Base-by-base conservation (phyloP, 2,329 filamentous ascomycete species). In the Fusarium guadeloupense region DNA sequence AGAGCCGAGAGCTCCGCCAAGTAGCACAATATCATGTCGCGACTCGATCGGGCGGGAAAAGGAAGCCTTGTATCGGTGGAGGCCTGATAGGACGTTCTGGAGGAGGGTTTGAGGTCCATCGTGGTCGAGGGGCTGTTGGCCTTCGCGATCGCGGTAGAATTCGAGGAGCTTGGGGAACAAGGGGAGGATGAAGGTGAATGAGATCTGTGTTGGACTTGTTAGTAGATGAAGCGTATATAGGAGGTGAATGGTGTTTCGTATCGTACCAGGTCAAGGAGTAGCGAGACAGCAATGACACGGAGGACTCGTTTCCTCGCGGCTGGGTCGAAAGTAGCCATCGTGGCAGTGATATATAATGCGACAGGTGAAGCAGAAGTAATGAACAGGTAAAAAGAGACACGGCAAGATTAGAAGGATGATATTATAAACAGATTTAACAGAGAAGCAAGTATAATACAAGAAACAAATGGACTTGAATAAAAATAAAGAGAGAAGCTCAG, bases 141-240 rank as follows among this genome's bases (percentile, higher is more conserved):
- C 84, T 77, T 97, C 93, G 76, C 88, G 87, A 73, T 92, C 89
- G 77, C 92, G 91, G 80, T 98, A 99, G 84, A 97, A 98, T 70
- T 96, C 90, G 76, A 98, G 89, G 38, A 99, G 89, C 54, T 93
- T 93, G 8, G 93, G 95, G 74, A 98, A 99, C 30, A 99, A 86
- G 0, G 95, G 95, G 9, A 99, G 89, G 73, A 98, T 98, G 74
- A 99, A 97, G 25, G 95, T 99, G 76, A 99, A 99, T 51, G 94
- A 97, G 71, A 98, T 92, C 94, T 97, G 42, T 17, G 26, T 28
- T n/a, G n/a, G 6, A 4, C 13, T 30, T 7, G 56, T 68, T 25
- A 63, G 59, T 14, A 21, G 14, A 16, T 25, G 30, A 34, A 9
- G 7, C 16, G 16, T 33, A 20, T 34, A 5, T 5, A 13, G 42